Evolutionary conservation across 208 protist genomes (phyloP), one percentile per base, ranked within the genome.

Genomic region (Wallacemonas sp.): DNA sequence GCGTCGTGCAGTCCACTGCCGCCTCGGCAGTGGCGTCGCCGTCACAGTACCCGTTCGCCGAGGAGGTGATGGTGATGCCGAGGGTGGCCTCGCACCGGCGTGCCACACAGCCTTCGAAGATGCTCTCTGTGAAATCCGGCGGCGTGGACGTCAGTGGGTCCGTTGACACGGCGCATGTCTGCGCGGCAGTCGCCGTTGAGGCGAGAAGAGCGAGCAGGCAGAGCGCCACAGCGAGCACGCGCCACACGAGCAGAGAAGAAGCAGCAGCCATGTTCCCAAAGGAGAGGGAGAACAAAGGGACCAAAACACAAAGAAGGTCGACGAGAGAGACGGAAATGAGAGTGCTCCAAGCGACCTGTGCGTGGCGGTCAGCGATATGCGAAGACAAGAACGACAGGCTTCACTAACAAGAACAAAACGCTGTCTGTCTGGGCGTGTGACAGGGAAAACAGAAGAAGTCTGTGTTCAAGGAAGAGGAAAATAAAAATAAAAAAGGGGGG

Each of bases 21-120:
- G 62, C 41, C 53, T 83, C 77, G 1, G 61, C 19, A 15, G 70
- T 72, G 21, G 68, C 64, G 44, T 62, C 63, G 50, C 68, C 79
- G 63, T 77, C 42, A 52, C 76, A 79, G 48, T 69, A 72, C 22
- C 73, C 76, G 32, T 39, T 46, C 0, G 58, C 71, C 24, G 46
- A 24, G 39, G 50, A 17, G 29, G 64, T 68, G 15, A 70, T 64
- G 12, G 30, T 62, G 34, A 21, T 38, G 33, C 54, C 53, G 22
- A 69, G 30, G 22, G 77, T 79, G 19, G 61, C 22, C 45, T 48
- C 22, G 68, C 77, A 83, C 55, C 77, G 77, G 36, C 9, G 21
- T 2, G 37, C 27, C 24, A 83, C 77, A 41, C 77, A 83, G 33
- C 17, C 32, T 26, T 38, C 32, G 24, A 76, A 42, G 22, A 27